phyloP scores from a whole-genome alignment of 352 stramenopile genomes.

The Globisporangium megalacanthum region DNA sequence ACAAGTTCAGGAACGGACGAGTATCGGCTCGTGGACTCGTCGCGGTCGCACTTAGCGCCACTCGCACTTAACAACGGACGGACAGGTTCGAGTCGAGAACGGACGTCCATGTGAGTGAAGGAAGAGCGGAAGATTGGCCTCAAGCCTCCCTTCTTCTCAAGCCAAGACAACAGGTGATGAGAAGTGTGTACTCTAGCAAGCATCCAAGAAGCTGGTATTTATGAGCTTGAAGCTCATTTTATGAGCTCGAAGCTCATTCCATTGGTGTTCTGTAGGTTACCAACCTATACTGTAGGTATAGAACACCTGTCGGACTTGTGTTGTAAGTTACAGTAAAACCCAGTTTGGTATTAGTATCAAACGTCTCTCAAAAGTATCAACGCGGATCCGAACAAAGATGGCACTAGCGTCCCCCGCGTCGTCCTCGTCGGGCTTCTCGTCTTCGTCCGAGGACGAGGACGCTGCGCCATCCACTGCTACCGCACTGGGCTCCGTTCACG shows the following conservation, averaged over 20 bases:
- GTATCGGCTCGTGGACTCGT: slow-evolving; percentile 1
- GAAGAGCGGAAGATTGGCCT: neutral
- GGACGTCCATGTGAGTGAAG: neutral
- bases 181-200: too few species aligned
- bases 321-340: too few species aligned
- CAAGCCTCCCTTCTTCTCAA: too few species aligned
- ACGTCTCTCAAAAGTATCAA: too few species aligned
- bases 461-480: slow-evolving; percentile 3
- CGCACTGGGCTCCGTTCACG: slow-evolving; percentile 8
- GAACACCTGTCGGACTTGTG: too few species aligned
- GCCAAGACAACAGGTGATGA: too few species aligned
- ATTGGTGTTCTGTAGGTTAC: too few species aligned
- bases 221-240: too few species aligned
- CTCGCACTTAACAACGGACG: neutral
- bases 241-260: too few species aligned
- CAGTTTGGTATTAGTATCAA: too few species aligned
- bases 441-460: slow-evolving; percentile 31
- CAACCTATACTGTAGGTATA: too few species aligned
- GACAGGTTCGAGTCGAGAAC: neutral
- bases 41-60: neutral
- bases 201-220: too few species aligned
- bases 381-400: neutral
- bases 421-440: slow-evolving; percentile 46
- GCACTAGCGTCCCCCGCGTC: neutral
- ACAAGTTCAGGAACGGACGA: neutral